Base-by-base conservation (phyloP, 1,284 basidiomycete species). In the Vanrija pseudolonga region DNA sequence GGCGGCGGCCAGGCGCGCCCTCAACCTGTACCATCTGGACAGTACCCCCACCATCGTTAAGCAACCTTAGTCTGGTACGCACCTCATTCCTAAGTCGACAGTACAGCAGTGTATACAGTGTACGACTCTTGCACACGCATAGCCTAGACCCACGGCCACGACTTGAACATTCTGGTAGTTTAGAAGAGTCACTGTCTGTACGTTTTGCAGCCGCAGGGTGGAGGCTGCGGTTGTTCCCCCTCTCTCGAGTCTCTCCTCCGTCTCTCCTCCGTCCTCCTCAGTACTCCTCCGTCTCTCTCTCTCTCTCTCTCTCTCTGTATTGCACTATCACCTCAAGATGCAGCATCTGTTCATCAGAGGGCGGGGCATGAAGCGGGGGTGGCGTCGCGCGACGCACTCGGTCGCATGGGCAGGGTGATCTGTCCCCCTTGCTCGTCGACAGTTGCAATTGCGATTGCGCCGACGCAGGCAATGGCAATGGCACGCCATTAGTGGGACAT, bases 41-140 rank as follows among this genome's bases (percentile, higher is more conserved):
- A 59, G 48, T 59, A 59, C 42, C 57, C 57, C 19, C 57, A 59
- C 37, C 57, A 59, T 44, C 57, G 54, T 20, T 56, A 24, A 47
- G 15, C 39, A 38, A 14, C 42, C 11, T 40, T 32, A 12, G 32
- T n/a, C n/a, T n/a, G n/a, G n/a, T n/a, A n/a, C n/a, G n/a, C n/a
- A n/a, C n/a, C n/a, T n/a, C n/a, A n/a, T n/a, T n/a, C n/a, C n/a
- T n/a, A n/a, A n/a, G n/a, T 12, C 32, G 32, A 32, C 32, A 32
- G 12, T 32, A 32, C 32, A 15, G 32, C 14, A 12, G 32, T 32
- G 32, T 32, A 32, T 32, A 32, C 32, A 32, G 32, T 32, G 32
- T 32, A 32, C 14, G 32, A 9, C 32, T 32, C 32, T 32, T 32
- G 32, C 32, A 32, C 32, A 32, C 32, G 11, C 32, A 32, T 32